phyloP scores from a whole-genome alignment of 2,329 filamentous ascomycete species.

The Daldinia eschscholtzii region DNA sequence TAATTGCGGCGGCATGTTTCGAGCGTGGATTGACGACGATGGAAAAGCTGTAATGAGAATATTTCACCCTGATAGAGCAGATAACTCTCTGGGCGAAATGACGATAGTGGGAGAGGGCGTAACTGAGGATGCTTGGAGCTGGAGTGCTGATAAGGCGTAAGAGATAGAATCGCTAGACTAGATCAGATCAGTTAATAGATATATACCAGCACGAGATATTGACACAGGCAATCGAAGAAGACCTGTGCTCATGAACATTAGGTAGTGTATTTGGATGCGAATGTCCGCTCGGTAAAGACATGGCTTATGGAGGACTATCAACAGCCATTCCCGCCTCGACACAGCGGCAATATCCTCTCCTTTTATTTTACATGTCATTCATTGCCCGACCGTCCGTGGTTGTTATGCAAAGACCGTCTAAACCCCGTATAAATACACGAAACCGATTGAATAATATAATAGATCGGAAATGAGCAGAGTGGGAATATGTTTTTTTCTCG shows the following conservation, averaged over 20 bases:
- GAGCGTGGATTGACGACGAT: conserved; percentile 77
- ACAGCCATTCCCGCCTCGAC: conserved; percentile 31
- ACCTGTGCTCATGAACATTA: conserved; percentile 42
- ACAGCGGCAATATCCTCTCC: conserved; percentile 32
- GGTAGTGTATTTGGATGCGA: conserved; percentile 43
- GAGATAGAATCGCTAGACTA: conserved; percentile 9
- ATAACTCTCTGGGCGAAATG: background rate
- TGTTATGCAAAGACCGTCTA: conserved; percentile 45
- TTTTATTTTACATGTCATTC: conserved; percentile 49
- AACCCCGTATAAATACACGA: conserved; percentile 48
- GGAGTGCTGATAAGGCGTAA: conserved; percentile 27
- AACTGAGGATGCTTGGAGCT: conserved; percentile 25
- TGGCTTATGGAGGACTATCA: conserved; percentile 30
- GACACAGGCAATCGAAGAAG: background rate
- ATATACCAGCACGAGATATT: background rate
- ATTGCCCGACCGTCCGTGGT: conserved; percentile 31
- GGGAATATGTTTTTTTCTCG: conserved; percentile 34
- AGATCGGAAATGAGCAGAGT: conserved; percentile 49
- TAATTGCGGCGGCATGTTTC: conserved; percentile 90
- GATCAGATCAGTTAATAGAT: conserved; percentile 33
- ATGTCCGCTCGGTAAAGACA: conserved; percentile 34
- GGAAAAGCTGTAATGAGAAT: conserved; percentile 70
- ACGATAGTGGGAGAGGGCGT: conserved; percentile 10
- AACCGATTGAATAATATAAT: conserved; percentile 38
- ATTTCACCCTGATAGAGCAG: conserved; percentile 61